Evolutionary conservation across 2,329 filamentous ascomycete genomes (phyloP).

Genomic region (Tolypocladium nubicola): DNA sequence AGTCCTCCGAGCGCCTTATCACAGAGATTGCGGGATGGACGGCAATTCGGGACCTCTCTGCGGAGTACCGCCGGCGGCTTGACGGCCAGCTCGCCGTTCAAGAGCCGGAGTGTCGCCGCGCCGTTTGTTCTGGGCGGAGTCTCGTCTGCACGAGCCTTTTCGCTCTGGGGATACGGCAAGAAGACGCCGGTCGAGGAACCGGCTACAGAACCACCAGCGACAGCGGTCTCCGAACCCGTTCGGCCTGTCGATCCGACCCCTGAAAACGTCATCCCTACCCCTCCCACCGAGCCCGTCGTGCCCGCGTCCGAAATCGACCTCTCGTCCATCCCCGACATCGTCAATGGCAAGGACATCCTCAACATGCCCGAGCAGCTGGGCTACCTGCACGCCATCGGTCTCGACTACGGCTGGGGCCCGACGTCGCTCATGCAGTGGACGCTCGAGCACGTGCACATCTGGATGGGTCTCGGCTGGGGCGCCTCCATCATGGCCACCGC

Average conservation of each 20-base stretch:
- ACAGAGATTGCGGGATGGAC: conserved; percentile 20
- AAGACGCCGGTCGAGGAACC: conserved; percentile 12
- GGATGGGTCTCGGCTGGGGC: conserved; percentile 71
- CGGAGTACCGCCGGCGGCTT: conserved; percentile 11
- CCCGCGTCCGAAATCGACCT: conserved; percentile 22
- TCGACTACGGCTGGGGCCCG: conserved; percentile 81
- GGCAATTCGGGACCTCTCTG: conserved; percentile 23
- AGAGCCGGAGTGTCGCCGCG: conserved; percentile 10
- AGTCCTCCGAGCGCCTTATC: conserved; percentile 14
- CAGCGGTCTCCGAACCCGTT: conserved; percentile 7
- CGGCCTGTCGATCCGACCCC: conserved; percentile 2
- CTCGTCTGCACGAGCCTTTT: conserved; percentile 18
- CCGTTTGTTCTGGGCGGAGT: conserved; percentile 20
- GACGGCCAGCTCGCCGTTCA: conserved; percentile 11
- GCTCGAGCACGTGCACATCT: conserved; percentile 76
- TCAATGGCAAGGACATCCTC: conserved; percentile 34
- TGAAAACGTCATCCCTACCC: conserved; percentile 5
- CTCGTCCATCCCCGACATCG: conserved; percentile 21
- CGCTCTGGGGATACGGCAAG: conserved; percentile 23
- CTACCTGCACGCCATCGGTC: conserved; percentile 69
- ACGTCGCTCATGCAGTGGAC: conserved; percentile 63
- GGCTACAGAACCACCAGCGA: conserved; percentile 7
- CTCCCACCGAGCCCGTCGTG: conserved; percentile 11
- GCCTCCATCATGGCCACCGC: conserved; percentile 58
- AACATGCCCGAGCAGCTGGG: conserved; percentile 66